Percentiles rank a stretch among this genome's conserved stretches.
Conservation (phyloP, 1,284 basidiomycete genomes). For the Puccinia coronata region DNA sequence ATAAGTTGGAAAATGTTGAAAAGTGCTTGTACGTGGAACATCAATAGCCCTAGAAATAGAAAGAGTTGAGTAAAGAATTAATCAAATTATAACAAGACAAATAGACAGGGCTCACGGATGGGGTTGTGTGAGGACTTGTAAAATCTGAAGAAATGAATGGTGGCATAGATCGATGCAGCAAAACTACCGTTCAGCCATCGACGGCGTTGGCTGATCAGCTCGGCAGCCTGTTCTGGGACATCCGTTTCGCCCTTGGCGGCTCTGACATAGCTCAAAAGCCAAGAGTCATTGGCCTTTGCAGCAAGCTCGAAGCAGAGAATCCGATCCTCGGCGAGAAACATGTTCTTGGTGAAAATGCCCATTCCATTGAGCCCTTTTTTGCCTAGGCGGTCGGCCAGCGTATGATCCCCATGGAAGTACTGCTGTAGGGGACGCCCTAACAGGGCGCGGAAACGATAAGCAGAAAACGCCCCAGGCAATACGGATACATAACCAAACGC, state of each 20-base stretch:
- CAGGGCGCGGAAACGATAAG: constrained; percentile 88
- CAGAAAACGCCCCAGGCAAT: constrained; percentile 92
- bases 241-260: constrained; percentile 81
- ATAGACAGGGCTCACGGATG: constrained; percentile 40
- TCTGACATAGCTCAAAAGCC: constrained; percentile 51
- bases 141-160: constrained; percentile 90
- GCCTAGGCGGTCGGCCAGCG: constrained; percentile 82
- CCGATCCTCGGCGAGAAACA: constrained; percentile 80
- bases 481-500: constrained; percentile 89
- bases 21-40: constrained; percentile 52
- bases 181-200: constrained; percentile 97
- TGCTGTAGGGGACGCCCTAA: constrained; percentile 88
- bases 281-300: constrained; percentile 69
- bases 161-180: constrained; percentile 88
- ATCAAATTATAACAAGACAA: neutral
- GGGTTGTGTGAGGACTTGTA: constrained; percentile 77
- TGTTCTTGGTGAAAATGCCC: constrained; percentile 62
- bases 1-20: constrained; percentile 57
- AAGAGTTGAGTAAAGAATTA: neutral
- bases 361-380: constrained; percentile 93
- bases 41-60: constrained; percentile 51
- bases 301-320: constrained; percentile 96
- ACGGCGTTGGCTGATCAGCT: constrained; percentile 90
- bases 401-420: constrained; percentile 96
- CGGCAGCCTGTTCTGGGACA: constrained; percentile 75